phyloP scores from a whole-genome alignment of 345 rosid genomes.

The Clarkia xantiana region DNA sequence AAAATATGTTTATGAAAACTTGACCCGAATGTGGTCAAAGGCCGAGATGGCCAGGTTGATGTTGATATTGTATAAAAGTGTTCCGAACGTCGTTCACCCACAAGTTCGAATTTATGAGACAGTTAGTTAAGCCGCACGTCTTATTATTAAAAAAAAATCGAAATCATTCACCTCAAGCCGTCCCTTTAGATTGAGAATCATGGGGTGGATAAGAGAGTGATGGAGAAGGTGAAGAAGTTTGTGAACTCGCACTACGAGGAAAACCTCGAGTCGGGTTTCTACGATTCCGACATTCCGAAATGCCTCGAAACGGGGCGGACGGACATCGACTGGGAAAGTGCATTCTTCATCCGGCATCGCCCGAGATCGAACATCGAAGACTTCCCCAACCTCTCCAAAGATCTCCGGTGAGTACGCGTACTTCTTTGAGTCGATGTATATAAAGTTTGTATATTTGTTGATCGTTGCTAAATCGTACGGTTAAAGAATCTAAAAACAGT shows the following conservation, averaged over 20 bases:
- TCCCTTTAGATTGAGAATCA: slow-evolving; percentile 89
- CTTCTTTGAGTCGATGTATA: background rate
- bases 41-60: too few species aligned
- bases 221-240: slow-evolving; percentile 68
- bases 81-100: too few species aligned
- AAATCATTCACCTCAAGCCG: too few species aligned
- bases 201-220: slow-evolving; percentile 51
- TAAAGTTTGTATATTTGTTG: background rate
- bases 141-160: too few species aligned
- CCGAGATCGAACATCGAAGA: slow-evolving; percentile 47
- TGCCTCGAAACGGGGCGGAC: slow-evolving; percentile 20
- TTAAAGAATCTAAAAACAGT: too few species aligned
- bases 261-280: slow-evolving; percentile 47
- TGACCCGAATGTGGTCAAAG: too few species aligned
- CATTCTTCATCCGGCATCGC: slow-evolving; percentile 53
- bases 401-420: slow-evolving; percentile 41
- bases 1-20: too few species aligned
- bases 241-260: slow-evolving; percentile 59
- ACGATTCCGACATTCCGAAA: slow-evolving; percentile 48
- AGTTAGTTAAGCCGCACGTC: too few species aligned
- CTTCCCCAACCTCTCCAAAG: slow-evolving; percentile 39
- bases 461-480: too few species aligned
- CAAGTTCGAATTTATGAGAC: too few species aligned
- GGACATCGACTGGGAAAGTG: slow-evolving; percentile 62
- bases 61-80: too few species aligned